Percentiles rank a stretch among this genome's conserved stretches.
Conservation (phyloP, 192 early-diverging fungal genomes). For the Backusella sp. region DNA sequence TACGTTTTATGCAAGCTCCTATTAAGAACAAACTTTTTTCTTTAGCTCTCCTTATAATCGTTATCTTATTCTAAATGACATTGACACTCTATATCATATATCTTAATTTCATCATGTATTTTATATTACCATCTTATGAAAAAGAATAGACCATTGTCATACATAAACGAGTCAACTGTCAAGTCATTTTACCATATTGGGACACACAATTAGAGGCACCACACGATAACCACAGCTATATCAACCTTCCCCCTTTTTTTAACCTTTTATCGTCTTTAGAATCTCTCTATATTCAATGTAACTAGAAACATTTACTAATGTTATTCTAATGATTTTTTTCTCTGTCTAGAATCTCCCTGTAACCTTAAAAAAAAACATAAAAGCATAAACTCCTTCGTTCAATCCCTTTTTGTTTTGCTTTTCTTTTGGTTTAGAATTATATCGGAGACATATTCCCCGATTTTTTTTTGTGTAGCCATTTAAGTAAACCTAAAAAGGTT, state of each 20-base stretch:
- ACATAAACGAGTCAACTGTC: constrained; percentile 1
- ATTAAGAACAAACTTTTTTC: not conserved
- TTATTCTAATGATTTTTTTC: not conserved
- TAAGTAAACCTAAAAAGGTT: too few relatives aligned
- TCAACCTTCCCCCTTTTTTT: not conserved
- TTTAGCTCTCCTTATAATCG: not conserved
- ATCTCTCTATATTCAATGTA: too few relatives aligned
- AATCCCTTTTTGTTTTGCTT: not conserved
- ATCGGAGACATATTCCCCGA: not conserved
- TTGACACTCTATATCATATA: too few relatives aligned
- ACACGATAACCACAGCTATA: not conserved
- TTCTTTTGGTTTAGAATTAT: not conserved
- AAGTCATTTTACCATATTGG: not conserved
- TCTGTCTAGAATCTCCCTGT: not conserved
- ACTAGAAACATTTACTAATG: not conserved
- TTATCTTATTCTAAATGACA: too few relatives aligned
- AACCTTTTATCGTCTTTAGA: not conserved
- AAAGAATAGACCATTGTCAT: not conserved
- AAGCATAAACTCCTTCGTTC: not conserved
- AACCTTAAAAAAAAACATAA: not conserved
- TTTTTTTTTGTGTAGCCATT: constrained; percentile 1
- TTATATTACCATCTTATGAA: not conserved
- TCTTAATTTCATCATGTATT: too few relatives aligned
- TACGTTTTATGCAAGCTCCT: constrained; percentile 1
- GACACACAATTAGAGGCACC: not conserved